Conservation (phyloP, 441 rosid genomes). For the Croton setiger region DNA sequence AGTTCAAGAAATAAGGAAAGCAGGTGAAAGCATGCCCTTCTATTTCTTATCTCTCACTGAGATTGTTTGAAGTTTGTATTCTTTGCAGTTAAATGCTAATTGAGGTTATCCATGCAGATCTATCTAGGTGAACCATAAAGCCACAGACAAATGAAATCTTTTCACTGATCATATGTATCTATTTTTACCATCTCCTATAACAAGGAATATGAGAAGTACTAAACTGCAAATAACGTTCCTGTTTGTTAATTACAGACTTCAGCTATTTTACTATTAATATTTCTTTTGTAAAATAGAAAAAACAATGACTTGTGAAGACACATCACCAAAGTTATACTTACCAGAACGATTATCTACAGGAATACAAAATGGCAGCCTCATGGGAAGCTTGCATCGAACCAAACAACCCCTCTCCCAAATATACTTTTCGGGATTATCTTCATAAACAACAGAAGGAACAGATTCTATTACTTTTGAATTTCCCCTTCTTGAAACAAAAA, state of each 20-base stretch:
- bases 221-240: background rate
- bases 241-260: background rate
- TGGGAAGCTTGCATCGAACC: constrained; percentile 64
- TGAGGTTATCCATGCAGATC: background rate
- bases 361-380: constrained; percentile 61
- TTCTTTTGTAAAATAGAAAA: too few relatives aligned
- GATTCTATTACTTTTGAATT: constrained; percentile 35
- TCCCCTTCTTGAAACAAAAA: constrained; percentile 48
- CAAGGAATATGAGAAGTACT: background rate
- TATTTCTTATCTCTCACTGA: background rate
- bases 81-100: background rate
- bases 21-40: background rate
- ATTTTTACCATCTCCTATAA: background rate
- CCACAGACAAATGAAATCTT: too few relatives aligned
- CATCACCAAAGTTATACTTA: constrained; percentile 23
- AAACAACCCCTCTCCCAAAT: constrained; percentile 86
- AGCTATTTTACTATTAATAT: background rate
- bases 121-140: background rate
- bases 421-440: constrained; percentile 50
- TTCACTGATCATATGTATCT: background rate
- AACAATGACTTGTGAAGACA: background rate
- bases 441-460: constrained; percentile 50
- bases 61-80: background rate
- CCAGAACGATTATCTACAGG: constrained; percentile 53
- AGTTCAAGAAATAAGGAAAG: background rate